Base-by-base conservation (phyloP, 805 yeast genomes). In the Saccharomycopsis sp. region DNA sequence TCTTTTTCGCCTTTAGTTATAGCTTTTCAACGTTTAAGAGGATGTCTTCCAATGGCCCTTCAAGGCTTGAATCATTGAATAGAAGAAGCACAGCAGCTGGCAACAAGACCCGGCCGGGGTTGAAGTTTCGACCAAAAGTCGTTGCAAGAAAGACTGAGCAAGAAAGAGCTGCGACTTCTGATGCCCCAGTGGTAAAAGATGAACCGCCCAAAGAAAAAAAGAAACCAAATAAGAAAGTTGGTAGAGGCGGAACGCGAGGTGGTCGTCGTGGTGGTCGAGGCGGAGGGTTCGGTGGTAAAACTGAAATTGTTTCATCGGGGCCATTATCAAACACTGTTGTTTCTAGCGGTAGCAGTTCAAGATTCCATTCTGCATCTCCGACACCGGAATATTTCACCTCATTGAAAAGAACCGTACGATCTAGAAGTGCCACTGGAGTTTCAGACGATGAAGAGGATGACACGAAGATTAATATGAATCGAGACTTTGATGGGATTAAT, bases 111-210 rank as follows among this genome's bases (percentile, higher is more conserved):
- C 5, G 41, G 23, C 36, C 20, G 13, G 68, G 77, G 2, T 64
- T 83, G 49, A 81, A 82, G 61, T 89, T 89, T 64, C 79, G 80
- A 61, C 97, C 97, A 2, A 89, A 89, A 61, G 81, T 72, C 2
- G 95, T 89, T 35, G 88, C 88, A 0, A 70, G 97, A 62, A 78
- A 86, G 59, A 66, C 87, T 8, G 81, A 85, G 54, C 89, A 85
- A 54, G 96, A 87, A 54, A 69, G 96, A 59, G 95, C 79, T 19
- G 79, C 84, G 22, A 23, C 23, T 27, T 20, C 23, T 14, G 74
- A 76, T 44, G 89, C 88, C 0, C 87, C 88, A 3, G 72, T 68
- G 52, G 64, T 71, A 48, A 66, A 56, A 54, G 45, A 46, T 11
- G 47, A 38, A 17, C 50, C 48, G 55, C 54, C 51, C 56, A 51